Conservation (phyloP, 2,329 filamentous ascomycete genomes). For the Scytalidium lignicola region DNA sequence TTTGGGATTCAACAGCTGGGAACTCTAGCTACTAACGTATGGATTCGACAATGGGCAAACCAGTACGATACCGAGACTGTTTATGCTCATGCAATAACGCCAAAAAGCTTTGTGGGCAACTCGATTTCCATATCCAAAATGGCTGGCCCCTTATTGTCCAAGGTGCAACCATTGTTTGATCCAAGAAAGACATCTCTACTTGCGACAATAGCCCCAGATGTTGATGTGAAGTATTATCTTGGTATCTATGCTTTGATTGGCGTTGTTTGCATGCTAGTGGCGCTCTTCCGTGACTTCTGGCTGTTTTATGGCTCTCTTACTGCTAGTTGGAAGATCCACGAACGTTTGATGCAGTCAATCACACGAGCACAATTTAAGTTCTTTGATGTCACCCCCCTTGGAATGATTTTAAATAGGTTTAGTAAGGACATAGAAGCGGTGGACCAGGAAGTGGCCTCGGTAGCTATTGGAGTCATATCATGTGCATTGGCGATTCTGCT, state of each 20-base stretch:
- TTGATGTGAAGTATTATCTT: constrained; percentile 82
- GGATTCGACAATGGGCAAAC: constrained; percentile 95
- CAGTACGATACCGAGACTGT: constrained; percentile 55
- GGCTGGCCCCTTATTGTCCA: constrained; percentile 18
- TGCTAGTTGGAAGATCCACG: constrained; percentile 81
- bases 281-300: constrained; percentile 77
- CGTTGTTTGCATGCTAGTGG: constrained; percentile 70
- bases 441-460: constrained; percentile 91
- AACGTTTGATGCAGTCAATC: constrained; percentile 69
- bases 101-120: constrained; percentile 22
- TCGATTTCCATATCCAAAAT: constrained; percentile 21
- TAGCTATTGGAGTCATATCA: constrained; percentile 73
- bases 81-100: constrained; percentile 8
- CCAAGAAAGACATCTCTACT: constrained; percentile 25
- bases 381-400: constrained; percentile 92
- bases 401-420: constrained; percentile 97
- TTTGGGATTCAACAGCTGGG: constrained; percentile 82
- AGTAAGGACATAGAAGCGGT: constrained; percentile 95
- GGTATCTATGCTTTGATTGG: constrained; percentile 77
- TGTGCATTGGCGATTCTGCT: constrained; percentile 66
- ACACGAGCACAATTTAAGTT: constrained; percentile 93
- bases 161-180: constrained; percentile 27
- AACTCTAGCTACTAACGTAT: constrained; percentile 83
- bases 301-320: constrained; percentile 88
- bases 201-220: constrained; percentile 39